phyloP scores from a whole-genome alignment of 1,284 basidiomycete genomes.

The Naganishia sp. region DNA sequence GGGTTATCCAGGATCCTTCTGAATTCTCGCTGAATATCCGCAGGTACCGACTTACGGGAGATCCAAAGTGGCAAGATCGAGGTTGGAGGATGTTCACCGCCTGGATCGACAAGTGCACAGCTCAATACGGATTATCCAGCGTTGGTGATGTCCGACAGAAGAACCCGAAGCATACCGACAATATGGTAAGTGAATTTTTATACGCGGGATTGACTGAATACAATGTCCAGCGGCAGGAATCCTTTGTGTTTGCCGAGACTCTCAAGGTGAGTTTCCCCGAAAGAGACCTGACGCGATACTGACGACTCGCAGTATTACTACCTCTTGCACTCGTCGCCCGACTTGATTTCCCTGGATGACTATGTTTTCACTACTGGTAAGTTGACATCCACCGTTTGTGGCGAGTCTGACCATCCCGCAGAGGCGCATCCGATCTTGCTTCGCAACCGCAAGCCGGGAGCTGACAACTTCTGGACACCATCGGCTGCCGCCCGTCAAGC shows the following conservation, averaged over 20 bases:
- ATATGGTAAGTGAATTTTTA: conserved; percentile 31
- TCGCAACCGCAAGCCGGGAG: conserved; percentile 44
- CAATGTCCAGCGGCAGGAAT: conserved; percentile 52
- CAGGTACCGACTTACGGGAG: conserved; percentile 61
- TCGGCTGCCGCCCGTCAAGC: conserved; percentile 25
- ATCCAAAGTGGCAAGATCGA: conserved; percentile 60
- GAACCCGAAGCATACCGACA: conserved; percentile 46
- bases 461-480: conserved; percentile 43
- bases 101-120: conserved; percentile 57
- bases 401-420: conserved; percentile 26
- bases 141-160: conserved; percentile 53
- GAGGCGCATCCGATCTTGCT: conserved; percentile 53
- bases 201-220: background rate
- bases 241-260: conserved; percentile 61
- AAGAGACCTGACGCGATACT: background rate
- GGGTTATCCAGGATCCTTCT: conserved; percentile 25
- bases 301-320: conserved; percentile 49
- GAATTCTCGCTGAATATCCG: conserved; percentile 22
- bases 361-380: conserved; percentile 60
- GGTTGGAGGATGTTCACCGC: conserved; percentile 63
- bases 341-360: conserved; percentile 60
- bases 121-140: conserved; percentile 52
- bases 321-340: conserved; percentile 58
- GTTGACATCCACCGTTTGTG: conserved; percentile 11
- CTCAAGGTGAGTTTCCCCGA: conserved; percentile 52